Base-by-base conservation (phyloP, 352 stramenopile species). In the Blastocystis sp. region DNA sequence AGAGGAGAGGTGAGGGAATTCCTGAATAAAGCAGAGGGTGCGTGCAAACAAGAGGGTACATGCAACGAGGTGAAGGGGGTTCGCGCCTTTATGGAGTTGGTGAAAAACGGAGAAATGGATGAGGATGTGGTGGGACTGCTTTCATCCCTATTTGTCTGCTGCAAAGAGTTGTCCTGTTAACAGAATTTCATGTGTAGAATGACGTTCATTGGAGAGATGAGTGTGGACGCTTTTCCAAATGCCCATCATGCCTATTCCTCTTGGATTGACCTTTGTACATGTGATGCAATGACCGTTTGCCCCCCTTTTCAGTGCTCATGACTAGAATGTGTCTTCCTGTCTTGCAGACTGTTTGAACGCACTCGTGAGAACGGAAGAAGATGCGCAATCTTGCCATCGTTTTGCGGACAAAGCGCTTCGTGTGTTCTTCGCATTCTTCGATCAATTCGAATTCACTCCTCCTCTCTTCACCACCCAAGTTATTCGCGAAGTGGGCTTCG, bases 51-150 rank as follows among this genome's bases (percentile, higher is more conserved):
- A 7, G 34, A 45, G 14, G 65, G 43, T 24, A 2, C 3, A 0
- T 76, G 34, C 24, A 76, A 48, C 21, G 65, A 21, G 1, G 43
- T 45, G 65, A 76, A 76, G 45, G 65, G 21, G 6, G 43, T 34
- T 24, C 65, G 65, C 7, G 65, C 34, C 3, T 76, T 45, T 34
- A 76, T 34, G 2, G 65, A 76, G 34, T 76, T 76, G 65, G 65
- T 76, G 24, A 43, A 45, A 21, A 76, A 76, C 7, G 65, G 21
- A 0, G 2, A 76, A 3, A 76, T 34, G 24, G 34, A 76, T 3
- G 65, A 34, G 4, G 34, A 34, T 14, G 21, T 76, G 34, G 3
- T 3, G 21, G 65, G 43, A 76, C 34, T 76, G 0, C 21, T 76
- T 34, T n/a, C 65, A 11, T 21, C 65, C 6, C 1, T 76, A 3